These are phyloP conservation scores for Juglanconis juglandina DNA, from an alignment of 2,329 filamentous ascomycete genomes.

Conservation along the genomic window DNA sequence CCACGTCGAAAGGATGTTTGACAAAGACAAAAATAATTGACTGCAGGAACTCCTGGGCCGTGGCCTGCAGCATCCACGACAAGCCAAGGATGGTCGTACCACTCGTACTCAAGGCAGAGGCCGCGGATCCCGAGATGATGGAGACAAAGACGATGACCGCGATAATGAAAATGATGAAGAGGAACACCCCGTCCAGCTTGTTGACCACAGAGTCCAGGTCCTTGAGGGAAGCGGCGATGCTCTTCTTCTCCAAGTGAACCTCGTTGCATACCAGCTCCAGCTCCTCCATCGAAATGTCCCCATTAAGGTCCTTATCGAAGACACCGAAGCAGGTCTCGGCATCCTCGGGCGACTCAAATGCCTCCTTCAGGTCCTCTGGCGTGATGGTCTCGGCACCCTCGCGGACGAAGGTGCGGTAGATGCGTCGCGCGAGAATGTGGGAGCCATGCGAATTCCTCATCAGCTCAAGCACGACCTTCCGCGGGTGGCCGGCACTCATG, in stretches of 20 bases:
- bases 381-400: conserved; percentile 72
- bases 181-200: conserved; percentile 83
- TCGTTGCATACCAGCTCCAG: conserved; percentile 91
- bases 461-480: conserved; percentile 78
- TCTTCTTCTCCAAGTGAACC: conserved; percentile 90
- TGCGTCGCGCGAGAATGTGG: conserved; percentile 79
- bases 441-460: conserved; percentile 69
- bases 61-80: conserved; percentile 89
- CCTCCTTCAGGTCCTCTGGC: conserved; percentile 71
- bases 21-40: conserved; percentile 94
- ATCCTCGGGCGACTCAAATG: conserved; percentile 80
- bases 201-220: conserved; percentile 90
- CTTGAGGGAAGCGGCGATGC: conserved; percentile 90
- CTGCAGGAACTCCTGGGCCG: conserved; percentile 90
- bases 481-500: conserved; percentile 67
- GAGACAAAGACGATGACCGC: conserved; percentile 83
- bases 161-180: conserved; percentile 80
- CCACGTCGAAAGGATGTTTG: conserved; percentile 96
- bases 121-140: conserved; percentile 85
- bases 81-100: conserved; percentile 84
- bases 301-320: conserved; percentile 96
- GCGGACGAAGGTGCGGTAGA: conserved; percentile 82
- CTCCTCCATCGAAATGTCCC: conserved; percentile 93
- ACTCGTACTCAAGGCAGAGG: conserved; percentile 82
- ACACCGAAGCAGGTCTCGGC: conserved; percentile 84